Evolutionary conservation across 129 eudicot genomes (phyloP).

Genomic region (Calendula officinalis): DNA sequence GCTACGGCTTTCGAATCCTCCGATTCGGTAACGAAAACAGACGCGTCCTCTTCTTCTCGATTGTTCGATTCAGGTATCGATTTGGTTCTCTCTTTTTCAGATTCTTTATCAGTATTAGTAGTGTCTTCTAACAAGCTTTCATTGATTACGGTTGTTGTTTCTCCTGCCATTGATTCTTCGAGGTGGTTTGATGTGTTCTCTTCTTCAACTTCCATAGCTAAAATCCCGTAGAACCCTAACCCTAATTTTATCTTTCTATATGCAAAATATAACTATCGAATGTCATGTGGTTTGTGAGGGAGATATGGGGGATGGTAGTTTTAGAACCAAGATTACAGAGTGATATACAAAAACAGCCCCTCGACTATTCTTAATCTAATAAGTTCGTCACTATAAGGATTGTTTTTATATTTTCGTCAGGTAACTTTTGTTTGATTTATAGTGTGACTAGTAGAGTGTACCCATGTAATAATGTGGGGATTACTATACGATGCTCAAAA

Average conservation of each 20-base stretch:
- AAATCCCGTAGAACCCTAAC: constrained; percentile 47
- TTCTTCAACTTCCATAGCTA: constrained; percentile 49
- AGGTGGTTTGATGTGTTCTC: constrained; percentile 28
- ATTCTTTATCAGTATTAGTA: constrained; percentile 8
- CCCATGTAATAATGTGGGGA: too few relatives aligned
- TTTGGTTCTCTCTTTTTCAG: constrained; percentile 9
- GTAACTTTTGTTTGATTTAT: too few relatives aligned
- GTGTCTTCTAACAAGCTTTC: background rate
- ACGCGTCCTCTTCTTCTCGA: constrained; percentile 26
- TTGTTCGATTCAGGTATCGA: constrained; percentile 1
- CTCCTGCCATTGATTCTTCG: constrained; percentile 25
- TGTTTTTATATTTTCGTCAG: too few relatives aligned
- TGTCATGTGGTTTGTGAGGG: constrained; percentile 1
- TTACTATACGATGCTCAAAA: too few relatives aligned
- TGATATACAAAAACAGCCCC: background rate
- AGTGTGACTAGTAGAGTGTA: too few relatives aligned
- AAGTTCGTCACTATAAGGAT: too few relatives aligned
- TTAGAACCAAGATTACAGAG: background rate
- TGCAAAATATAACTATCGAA: background rate
- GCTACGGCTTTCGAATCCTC: constrained; percentile 18
- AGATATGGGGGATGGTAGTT: constrained; percentile 10
- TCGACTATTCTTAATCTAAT: background rate
- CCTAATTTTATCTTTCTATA: constrained; percentile 35
- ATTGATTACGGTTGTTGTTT: constrained; percentile 17
- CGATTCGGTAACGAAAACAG: background rate